Base-by-base conservation (phyloP, 768 basidiomycete species). In the Lactarius trivialis region DNA sequence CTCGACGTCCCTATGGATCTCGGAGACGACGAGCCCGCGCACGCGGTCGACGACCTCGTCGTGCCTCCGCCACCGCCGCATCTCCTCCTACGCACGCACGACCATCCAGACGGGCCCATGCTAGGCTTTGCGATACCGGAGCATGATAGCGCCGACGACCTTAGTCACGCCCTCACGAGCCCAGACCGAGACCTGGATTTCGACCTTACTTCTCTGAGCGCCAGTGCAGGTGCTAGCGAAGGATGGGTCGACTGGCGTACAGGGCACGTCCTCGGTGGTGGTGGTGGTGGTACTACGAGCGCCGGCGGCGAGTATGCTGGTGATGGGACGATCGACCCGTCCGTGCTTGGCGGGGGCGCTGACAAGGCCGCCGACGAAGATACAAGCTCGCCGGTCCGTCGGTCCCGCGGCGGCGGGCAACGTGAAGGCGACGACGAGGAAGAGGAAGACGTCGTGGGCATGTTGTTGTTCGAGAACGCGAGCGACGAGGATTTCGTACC, bases 321-420 rank as follows among this genome's bases (percentile, higher is more conserved):
- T 1, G 48, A 65, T 7, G 62, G 65, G 12, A 67, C 65, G 39
- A 67, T 67, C 24, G 63, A 61, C 39, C 65, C 65, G 1, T 60
- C 65, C 4, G 34, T 67, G 2, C 65, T 67, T 7, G 56, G 59
- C 24, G 51, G 62, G 0, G 36, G 36, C 56, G 48, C 33, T 12
- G 45, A 14, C 21, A 6, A 45, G 12, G n/a, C n/a, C n/a, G n/a
- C n/a, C n/a, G n/a, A n/a, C n/a, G n/a, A n/a, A n/a, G n/a, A n/a
- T n/a, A 2, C 5, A 5, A 24, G 12, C 45, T 14, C 45, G 12
- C 21, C 45, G 4, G 6, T 24, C 14, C 4, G 21, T 48, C 39
- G 6, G 15, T 6, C 12, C 34, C 9, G 34, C 34, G 21, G 50
- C 11, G 24, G 41, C 34, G 2, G 26, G 7, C 0, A 15, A 14